These are phyloP conservation scores for Neoboletus brunneissimus DNA, from an alignment of 768 basidiomycete genomes.

Conservation along the genomic window DNA sequence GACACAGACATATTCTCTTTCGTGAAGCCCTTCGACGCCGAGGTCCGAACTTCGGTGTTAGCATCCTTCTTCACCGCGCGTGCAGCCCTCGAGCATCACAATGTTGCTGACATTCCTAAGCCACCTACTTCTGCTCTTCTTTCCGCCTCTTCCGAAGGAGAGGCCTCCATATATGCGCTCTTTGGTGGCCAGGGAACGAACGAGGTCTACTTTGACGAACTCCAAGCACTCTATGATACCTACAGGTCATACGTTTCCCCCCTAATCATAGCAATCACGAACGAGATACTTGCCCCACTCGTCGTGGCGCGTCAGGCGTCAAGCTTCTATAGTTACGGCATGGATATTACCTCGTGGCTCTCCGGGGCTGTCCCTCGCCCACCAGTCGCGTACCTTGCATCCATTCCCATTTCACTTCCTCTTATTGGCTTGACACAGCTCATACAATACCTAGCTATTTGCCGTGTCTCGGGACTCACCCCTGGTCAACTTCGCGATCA, in stretches of 20 bases:
- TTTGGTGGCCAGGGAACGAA: conserved; percentile 99
- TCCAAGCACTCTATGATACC: conserved; percentile 86
- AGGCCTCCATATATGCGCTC: conserved; percentile 81
- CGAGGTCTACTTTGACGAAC: conserved; percentile 96
- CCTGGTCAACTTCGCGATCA: conserved; percentile 77
- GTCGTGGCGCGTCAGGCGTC: conserved; percentile 53
- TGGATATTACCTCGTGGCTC: conserved; percentile 85
- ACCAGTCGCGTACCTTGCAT: conserved; percentile 81
- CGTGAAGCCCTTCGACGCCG: conserved; percentile 68
- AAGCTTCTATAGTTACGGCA: conserved; percentile 73
- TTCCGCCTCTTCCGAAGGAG: conserved; percentile 53
- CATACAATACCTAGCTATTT: conserved; percentile 83
- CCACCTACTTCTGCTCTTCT: conserved; percentile 69
- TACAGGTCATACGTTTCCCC: conserved; percentile 84
- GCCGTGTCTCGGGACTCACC: conserved; percentile 68
- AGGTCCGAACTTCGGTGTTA: conserved; percentile 73
- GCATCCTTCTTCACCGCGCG: conserved; percentile 77
- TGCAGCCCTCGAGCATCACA: conserved; percentile 59
- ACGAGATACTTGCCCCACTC: conserved; percentile 69
- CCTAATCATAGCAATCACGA: conserved; percentile 63
- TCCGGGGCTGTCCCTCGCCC: conserved; percentile 68
- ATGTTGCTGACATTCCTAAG: conserved; percentile 53
- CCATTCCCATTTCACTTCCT: conserved; percentile 90
- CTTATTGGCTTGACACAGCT: conserved; percentile 97
- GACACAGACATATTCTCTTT: conserved; percentile 80